Evolutionary conservation across 306 rosid genomes (phyloP).

Genomic region (Coriaria nepalensis): DNA sequence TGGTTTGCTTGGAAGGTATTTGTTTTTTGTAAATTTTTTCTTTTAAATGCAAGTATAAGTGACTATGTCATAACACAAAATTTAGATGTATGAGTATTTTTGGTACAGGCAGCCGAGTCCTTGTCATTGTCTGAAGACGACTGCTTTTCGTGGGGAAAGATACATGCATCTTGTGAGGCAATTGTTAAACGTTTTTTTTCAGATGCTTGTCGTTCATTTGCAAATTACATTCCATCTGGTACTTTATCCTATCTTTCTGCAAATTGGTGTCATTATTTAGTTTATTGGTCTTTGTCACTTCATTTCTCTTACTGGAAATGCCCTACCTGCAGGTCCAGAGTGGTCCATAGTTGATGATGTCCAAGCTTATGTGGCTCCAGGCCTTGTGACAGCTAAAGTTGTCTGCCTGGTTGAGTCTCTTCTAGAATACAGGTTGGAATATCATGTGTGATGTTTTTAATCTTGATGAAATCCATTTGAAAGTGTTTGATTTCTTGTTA

Average conservation of each 20-base stretch:
- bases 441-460: neutral
- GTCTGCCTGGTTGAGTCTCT: constrained; percentile 51
- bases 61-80: constrained; percentile 10
- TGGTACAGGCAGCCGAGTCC: constrained; percentile 54
- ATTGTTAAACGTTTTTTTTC: constrained; percentile 33
- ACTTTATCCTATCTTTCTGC: constrained; percentile 8
- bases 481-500: too few species aligned
- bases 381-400: constrained; percentile 54
- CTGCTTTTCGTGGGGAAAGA: constrained; percentile 27
- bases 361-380: constrained; percentile 20
- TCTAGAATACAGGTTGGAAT: constrained; percentile 61
- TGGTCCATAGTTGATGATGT: constrained; percentile 38
- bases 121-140: constrained; percentile 27
- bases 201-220: constrained; percentile 25
- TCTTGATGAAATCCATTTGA: too few species aligned
- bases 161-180: constrained; percentile 31
- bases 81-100: constrained; percentile 3
- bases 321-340: constrained; percentile 28
- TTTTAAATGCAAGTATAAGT: constrained; percentile 15
- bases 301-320: constrained; percentile 2
- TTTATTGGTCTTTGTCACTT: constrained; percentile 7
- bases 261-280: neutral
- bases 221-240: constrained; percentile 34
- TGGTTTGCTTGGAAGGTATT: constrained; percentile 69
- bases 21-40: neutral